Evolutionary conservation across 140 eudicot species (phyloP).

Genomic region (Erigeron philadelphicus): DNA sequence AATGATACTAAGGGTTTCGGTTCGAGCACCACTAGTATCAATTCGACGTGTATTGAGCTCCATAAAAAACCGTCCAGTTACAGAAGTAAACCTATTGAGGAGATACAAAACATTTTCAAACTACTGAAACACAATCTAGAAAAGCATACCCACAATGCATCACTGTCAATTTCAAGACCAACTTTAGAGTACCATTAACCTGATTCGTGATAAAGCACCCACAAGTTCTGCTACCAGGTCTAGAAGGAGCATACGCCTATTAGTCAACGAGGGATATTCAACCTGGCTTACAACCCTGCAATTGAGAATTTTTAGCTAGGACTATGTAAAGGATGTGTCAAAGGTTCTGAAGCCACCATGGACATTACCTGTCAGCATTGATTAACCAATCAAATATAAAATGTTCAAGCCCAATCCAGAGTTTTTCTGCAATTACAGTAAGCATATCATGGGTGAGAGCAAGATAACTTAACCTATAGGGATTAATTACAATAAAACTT

Average conservation of each 20-base stretch:
- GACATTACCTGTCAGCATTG: conserved; percentile 83
- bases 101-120: conserved; percentile 15
- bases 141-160: background rate
- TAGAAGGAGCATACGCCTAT: conserved; percentile 75
- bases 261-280: conserved; percentile 86
- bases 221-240: conserved; percentile 86
- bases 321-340: conserved; percentile 1
- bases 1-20: conserved; percentile 83
- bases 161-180: background rate
- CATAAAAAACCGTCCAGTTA: conserved; percentile 86
- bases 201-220: conserved; percentile 80
- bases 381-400: conserved; percentile 95
- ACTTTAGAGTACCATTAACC: conserved; percentile 36
- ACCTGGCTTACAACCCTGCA: conserved; percentile 91
- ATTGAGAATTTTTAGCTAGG: conserved; percentile 5
- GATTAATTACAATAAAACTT: conserved; percentile 19
- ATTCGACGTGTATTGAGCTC: conserved; percentile 85
- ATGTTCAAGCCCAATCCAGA: conserved; percentile 89
- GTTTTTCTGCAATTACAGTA: conserved; percentile 59
- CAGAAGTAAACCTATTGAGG: conserved; percentile 57
- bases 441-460: conserved; percentile 6
- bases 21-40: conserved; percentile 82
- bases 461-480: conserved; percentile 1
- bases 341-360: conserved; percentile 20
- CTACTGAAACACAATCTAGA: conserved; percentile 9